Percentiles rank a stretch among this genome's conserved stretches.
phyloP scores from a whole-genome alignment of 2,329 filamentous ascomycete genomes.

The Exserohilum rostratum region DNA sequence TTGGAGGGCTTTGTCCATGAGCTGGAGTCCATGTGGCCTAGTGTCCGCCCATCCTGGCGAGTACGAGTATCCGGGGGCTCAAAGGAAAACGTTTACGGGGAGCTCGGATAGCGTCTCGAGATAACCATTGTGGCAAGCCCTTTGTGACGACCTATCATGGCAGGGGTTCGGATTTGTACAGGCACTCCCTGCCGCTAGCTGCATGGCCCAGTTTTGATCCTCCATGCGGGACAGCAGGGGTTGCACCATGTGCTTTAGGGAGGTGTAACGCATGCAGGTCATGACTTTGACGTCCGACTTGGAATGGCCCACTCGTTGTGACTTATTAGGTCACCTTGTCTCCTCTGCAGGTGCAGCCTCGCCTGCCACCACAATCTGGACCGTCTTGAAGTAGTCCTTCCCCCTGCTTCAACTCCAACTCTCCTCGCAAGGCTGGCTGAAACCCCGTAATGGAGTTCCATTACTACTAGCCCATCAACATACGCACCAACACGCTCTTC shows the following conservation, averaged over 20 bases:
- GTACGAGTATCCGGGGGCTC: conserved; percentile 10
- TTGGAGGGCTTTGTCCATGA: background rate
- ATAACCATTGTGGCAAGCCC: conserved; percentile 8
- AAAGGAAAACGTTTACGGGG: conserved; percentile 6
- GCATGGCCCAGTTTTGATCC: conserved; percentile 23
- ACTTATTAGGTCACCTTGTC: conserved; percentile 12
- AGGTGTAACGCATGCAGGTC: conserved; percentile 14
- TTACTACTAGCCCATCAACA: conserved; percentile 2
- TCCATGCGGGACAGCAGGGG: conserved; percentile 23
- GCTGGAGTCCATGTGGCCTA: background rate
- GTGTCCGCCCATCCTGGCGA: conserved; percentile 2
- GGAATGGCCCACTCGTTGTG: conserved; percentile 7
- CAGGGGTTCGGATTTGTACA: conserved; percentile 18
- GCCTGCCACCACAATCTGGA: conserved; percentile 3
- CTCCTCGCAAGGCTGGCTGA: background rate
- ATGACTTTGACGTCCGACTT: conserved; percentile 10
- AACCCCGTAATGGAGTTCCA: conserved; percentile 11
- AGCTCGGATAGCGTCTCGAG: conserved; percentile 6
- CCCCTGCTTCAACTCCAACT: background rate
- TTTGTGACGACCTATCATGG: conserved; percentile 10
- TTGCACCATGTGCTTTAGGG: conserved; percentile 12
- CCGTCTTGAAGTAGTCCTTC: background rate
- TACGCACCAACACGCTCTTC: background rate
- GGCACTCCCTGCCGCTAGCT: conserved; percentile 17
- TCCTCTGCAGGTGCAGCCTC: conserved; percentile 8